These are phyloP conservation scores for Tricladium varicosporioides DNA, from an alignment of 2,329 filamentous ascomycete species.

Conservation along the genomic window DNA sequence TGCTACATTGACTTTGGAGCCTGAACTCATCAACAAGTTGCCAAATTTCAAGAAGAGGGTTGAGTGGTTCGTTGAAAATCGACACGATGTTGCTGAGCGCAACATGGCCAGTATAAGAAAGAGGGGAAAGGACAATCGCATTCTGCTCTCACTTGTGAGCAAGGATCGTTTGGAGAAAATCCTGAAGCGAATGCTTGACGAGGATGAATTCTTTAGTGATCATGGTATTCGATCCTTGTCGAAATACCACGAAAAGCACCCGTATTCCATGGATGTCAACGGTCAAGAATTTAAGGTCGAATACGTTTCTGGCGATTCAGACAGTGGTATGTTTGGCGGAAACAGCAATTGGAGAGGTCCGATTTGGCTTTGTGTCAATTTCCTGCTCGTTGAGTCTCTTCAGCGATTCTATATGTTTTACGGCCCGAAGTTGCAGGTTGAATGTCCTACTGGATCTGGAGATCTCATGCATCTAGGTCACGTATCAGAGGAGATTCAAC, in stretches of 20 bases:
- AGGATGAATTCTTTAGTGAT: constrained; percentile 87
- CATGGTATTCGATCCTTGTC: constrained; percentile 91
- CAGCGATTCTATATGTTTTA: constrained; percentile 97
- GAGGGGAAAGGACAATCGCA: constrained; percentile 84
- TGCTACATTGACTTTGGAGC: constrained; percentile 87
- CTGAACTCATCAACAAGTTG: constrained; percentile 87
- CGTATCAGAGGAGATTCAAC: constrained; percentile 92
- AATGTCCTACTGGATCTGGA: constrained; percentile 90
- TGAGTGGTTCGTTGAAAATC: constrained; percentile 91
- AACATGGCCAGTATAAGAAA: constrained; percentile 93
- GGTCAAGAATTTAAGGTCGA: constrained; percentile 83
- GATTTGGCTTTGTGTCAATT: constrained; percentile 96
- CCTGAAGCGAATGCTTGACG: constrained; percentile 86
- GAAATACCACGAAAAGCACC: constrained; percentile 85
- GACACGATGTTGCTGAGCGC: constrained; percentile 80
- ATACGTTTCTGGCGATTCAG: constrained; percentile 93
- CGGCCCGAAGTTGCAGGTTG: constrained; percentile 80
- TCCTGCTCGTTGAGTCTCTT: constrained; percentile 89
- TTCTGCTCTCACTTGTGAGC: constrained; percentile 86
- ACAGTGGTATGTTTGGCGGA: constrained; percentile 90
- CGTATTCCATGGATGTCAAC: constrained; percentile 94
- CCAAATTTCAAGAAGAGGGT: constrained; percentile 91
- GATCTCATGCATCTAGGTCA: constrained; percentile 95
- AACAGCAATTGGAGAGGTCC: constrained; percentile 98
- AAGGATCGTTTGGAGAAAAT: constrained; percentile 91